Percentiles rank a stretch among this genome's conserved stretches.
phyloP scores from a whole-genome alignment of 768 basidiomycete species.

The Tulasnella calospora region DNA sequence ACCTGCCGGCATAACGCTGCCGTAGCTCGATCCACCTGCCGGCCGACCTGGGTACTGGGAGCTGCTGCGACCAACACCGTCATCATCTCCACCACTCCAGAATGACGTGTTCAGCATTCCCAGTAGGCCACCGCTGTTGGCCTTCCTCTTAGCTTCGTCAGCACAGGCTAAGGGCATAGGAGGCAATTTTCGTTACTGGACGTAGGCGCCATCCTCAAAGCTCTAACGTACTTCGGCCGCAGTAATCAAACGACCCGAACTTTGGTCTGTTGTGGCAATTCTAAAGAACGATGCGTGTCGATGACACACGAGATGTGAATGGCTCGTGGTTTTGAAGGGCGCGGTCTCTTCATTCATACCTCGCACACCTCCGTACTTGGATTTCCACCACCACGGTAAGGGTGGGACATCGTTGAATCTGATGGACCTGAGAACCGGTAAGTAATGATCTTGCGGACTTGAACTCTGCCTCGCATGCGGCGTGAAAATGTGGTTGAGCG shows the following conservation, averaged over 20 bases:
- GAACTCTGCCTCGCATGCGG: background rate
- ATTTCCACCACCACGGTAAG: background rate
- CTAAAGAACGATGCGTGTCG: background rate
- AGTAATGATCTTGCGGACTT: background rate
- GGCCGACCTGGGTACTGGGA: background rate
- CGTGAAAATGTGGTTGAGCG: background rate
- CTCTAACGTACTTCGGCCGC: background rate
- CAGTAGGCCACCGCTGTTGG: background rate
- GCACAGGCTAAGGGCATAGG: background rate
- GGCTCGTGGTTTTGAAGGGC: background rate
- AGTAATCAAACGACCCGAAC: background rate
- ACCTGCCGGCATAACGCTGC: background rate
- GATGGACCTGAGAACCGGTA: background rate
- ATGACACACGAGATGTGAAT: background rate
- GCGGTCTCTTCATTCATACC: background rate
- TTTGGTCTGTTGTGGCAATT: background rate
- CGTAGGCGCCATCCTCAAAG: background rate
- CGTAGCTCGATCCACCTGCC: too few relatives aligned
- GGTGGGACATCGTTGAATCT: background rate
- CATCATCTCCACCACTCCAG: background rate
- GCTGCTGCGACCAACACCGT: background rate
- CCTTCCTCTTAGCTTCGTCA: background rate
- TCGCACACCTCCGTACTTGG: conserved; percentile 9
- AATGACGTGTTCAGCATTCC: background rate
- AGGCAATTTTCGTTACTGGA: background rate